Percentiles rank a stretch among this genome's conserved stretches.
Evolutionary conservation across 805 yeast species (phyloP).

Genomic region (Monosporozyma aerobia): DNA sequence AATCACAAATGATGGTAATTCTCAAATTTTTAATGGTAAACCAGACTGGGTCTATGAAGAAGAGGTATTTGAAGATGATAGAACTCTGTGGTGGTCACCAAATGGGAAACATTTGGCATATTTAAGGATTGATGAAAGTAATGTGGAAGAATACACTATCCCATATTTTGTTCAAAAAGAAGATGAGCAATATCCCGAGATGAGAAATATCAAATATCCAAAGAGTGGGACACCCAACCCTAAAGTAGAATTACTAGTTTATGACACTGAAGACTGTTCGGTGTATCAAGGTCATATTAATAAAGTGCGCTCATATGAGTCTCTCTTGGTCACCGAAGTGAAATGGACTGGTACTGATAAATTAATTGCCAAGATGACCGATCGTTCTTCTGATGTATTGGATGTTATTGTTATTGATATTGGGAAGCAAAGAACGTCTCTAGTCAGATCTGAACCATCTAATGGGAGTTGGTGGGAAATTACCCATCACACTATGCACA

Average conservation of each 20-base stretch:
- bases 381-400: conserved; percentile 58
- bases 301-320: conserved; percentile 29
- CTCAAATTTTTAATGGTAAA: conserved; percentile 68
- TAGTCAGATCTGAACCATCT: conserved; percentile 40
- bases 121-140: conserved; percentile 61
- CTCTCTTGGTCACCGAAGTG: conserved; percentile 55
- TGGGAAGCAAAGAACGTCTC: conserved; percentile 23
- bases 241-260: conserved; percentile 43
- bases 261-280: conserved; percentile 24
- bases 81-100: conserved; percentile 85
- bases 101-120: conserved; percentile 55
- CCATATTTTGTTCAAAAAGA: conserved; percentile 60
- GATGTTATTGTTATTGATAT: conserved; percentile 50
- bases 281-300: conserved; percentile 36
- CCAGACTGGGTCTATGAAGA: conserved; percentile 96
- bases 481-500: conserved; percentile 48
- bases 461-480: conserved; percentile 74
- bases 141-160: conserved; percentile 62
- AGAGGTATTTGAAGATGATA: conserved; percentile 64
- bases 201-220: conserved; percentile 63
- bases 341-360: conserved; percentile 54
- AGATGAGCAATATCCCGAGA: conserved; percentile 51
- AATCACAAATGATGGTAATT: conserved; percentile 63
- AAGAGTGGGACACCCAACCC: conserved; percentile 80
- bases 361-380: conserved; percentile 48